A percentile compares a stretch with the other conserved stretches of the same genome.
phyloP scores from a whole-genome alignment of 306 rosid species.

The Vicia faba region DNA sequence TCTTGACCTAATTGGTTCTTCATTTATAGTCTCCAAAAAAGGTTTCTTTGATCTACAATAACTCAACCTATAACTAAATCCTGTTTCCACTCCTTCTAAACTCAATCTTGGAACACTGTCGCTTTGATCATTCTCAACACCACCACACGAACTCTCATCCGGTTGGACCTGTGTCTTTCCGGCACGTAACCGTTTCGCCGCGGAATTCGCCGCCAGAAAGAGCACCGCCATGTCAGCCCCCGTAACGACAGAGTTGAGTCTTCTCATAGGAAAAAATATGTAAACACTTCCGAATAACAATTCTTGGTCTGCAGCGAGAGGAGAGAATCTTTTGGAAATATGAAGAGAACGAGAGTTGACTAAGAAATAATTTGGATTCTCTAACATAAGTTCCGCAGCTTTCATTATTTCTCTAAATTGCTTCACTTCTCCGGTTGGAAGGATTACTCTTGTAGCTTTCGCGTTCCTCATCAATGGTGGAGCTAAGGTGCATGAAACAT shows the following conservation, averaged over 20 bases:
- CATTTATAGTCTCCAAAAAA: conserved; percentile 76
- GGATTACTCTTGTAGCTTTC: conserved; percentile 63
- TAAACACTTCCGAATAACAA: conserved; percentile 71
- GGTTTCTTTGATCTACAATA: conserved; percentile 83
- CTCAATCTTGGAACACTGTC: conserved; percentile 52
- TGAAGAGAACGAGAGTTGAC: conserved; percentile 64
- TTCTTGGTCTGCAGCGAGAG: conserved; percentile 80
- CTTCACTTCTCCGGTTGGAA: conserved; percentile 73
- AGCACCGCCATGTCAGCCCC: conserved; percentile 74
- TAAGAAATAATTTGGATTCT: conserved; percentile 57
- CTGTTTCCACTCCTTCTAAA: conserved; percentile 63
- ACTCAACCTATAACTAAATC: conserved; percentile 58
- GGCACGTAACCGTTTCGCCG: conserved; percentile 60
- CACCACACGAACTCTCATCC: conserved; percentile 8
- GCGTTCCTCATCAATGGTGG: conserved; percentile 62
- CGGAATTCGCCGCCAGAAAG: conserved; percentile 79
- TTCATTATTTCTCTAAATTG: conserved; percentile 58
- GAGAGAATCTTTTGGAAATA: conserved; percentile 68
- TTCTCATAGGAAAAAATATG: conserved; percentile 74
- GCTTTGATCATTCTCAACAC: background rate
- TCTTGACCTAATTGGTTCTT: conserved; percentile 54
- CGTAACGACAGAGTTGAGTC: conserved; percentile 63
- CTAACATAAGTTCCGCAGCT: conserved; percentile 93
- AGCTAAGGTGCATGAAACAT: conserved; percentile 67
- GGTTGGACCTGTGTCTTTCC: conserved; percentile 49